Evolutionary conservation across 2,329 filamentous ascomycete genomes (phyloP).

Genomic region (Cladosporium sphaerospermum): DNA sequence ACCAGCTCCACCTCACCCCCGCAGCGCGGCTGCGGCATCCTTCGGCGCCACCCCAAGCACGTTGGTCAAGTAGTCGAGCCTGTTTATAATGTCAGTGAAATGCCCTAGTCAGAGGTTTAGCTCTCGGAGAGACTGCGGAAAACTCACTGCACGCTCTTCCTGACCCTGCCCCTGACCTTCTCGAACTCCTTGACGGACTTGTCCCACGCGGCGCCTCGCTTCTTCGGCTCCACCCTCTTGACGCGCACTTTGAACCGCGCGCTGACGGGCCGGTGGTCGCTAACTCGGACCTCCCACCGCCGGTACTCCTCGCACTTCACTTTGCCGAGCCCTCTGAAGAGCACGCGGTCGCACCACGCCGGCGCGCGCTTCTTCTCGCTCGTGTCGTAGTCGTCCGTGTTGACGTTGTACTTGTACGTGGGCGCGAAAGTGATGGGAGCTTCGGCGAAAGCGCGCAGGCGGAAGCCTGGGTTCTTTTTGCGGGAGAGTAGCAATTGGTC

Average conservation of each 20-base stretch:
- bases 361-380: constrained; percentile 84
- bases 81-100: constrained; percentile 26
- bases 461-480: constrained; percentile 83
- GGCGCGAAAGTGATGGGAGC: constrained; percentile 84
- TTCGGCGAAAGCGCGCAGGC: constrained; percentile 84
- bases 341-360: constrained; percentile 90
- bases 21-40: constrained; percentile 39
- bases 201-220: constrained; percentile 38
- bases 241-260: constrained; percentile 75
- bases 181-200: constrained; percentile 56
- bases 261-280: constrained; percentile 89
- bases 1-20: background rate
- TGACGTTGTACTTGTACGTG: constrained; percentile 98
- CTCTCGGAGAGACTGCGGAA: too few species aligned
- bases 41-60: constrained; percentile 52
- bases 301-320: constrained; percentile 84
- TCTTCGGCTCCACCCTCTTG: constrained; percentile 71
- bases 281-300: constrained; percentile 82
- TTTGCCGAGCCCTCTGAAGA: constrained; percentile 76
- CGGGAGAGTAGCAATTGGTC: constrained; percentile 88
- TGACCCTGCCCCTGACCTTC: constrained; percentile 61
- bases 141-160: constrained; percentile 70
- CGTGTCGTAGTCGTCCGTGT: constrained; percentile 87
- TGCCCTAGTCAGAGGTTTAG: constrained; percentile 2
- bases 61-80: constrained; percentile 59